Conservation (phyloP, 108 stramenopile species). For the Nitzschia sp. region DNA sequence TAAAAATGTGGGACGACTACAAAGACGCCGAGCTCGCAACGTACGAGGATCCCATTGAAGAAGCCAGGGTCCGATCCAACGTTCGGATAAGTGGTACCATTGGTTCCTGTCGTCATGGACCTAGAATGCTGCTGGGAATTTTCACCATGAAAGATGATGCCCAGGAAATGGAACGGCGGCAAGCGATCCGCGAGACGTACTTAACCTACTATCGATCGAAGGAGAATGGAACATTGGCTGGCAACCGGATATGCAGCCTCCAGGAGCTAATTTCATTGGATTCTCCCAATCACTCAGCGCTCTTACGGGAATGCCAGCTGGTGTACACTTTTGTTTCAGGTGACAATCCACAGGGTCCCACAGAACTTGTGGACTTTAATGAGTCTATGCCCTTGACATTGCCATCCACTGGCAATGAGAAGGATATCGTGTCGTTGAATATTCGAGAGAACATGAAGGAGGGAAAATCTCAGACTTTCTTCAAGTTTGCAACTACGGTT, state of each 20-base stretch:
- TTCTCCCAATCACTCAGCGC: too few relatives aligned
- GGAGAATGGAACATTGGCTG: neutral
- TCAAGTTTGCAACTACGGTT: slow-evolving; percentile 24
- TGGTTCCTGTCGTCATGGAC: neutral
- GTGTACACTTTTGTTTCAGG: slow-evolving; percentile 31
- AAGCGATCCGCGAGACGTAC: slow-evolving; percentile 22
- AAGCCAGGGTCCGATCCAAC: neutral
- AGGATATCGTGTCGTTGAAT: slow-evolving; percentile 25
- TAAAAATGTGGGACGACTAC: slow-evolving; percentile 8
- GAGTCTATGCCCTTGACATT: slow-evolving; percentile 8
- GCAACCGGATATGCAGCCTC: slow-evolving; percentile 24
- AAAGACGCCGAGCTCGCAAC: neutral
- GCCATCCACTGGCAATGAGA: neutral
- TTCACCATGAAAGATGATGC: slow-evolving; percentile 12
- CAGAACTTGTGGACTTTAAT: slow-evolving; percentile 8
- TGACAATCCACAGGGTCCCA: slow-evolving; percentile 17
- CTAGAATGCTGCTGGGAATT: slow-evolving; percentile 15
- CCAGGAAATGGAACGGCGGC: slow-evolving; percentile 11
- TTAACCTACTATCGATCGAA: neutral
- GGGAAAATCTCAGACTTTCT: slow-evolving; percentile 38
- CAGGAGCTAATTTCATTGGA: neutral
- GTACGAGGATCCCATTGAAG: slow-evolving; percentile 7
- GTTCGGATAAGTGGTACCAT: neutral
- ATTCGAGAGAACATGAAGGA: slow-evolving; percentile 43
- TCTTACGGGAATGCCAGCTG: slow-evolving; percentile 20